Conservation (phyloP, 2,329 filamentous ascomycete genomes). For the Coniochaeta sp. region DNA sequence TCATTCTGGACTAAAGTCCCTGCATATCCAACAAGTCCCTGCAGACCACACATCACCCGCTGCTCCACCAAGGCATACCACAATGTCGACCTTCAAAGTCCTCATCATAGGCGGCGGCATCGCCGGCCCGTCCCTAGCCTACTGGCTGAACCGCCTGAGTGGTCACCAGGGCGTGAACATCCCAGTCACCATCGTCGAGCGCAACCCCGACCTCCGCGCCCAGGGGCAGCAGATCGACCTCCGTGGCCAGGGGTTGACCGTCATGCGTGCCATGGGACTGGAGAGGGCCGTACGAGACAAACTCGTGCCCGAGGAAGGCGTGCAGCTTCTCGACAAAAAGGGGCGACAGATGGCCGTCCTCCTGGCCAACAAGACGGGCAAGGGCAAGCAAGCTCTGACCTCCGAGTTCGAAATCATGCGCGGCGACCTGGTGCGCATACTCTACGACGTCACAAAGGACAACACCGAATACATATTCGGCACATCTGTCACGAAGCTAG, state of each 20-base stretch:
- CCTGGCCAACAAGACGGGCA: conserved; percentile 29
- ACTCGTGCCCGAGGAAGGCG: conserved; percentile 38
- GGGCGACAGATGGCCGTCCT: conserved; percentile 32
- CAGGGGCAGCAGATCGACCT: conserved; percentile 40
- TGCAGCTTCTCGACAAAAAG: conserved; percentile 34
- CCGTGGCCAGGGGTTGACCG: conserved; percentile 31
- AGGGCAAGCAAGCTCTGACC: conserved; percentile 36
- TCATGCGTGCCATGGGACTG: conserved; percentile 32
- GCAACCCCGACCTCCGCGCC: conserved; percentile 26
- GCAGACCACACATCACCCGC: too few species aligned
- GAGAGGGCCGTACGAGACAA: conserved; percentile 25
- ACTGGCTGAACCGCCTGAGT: conserved; percentile 26
- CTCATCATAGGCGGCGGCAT: conserved; percentile 42
- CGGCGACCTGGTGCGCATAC: conserved; percentile 43
- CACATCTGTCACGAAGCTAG: conserved; percentile 16
- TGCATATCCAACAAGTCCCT: too few species aligned
- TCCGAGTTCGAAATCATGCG: conserved; percentile 56
- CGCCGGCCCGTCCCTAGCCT: conserved; percentile 34
- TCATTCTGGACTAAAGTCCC: too few species aligned
- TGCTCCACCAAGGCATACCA: too few species aligned
- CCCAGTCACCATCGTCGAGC: conserved; percentile 36
- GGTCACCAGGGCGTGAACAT: conserved; percentile 16
- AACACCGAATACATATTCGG: conserved; percentile 20
- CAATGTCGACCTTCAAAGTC: conserved; percentile 29
- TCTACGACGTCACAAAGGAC: conserved; percentile 33